Evolutionary conservation across 2,329 filamentous ascomycete genomes (phyloP).

Genomic region (Ascochyta rabiei): DNA sequence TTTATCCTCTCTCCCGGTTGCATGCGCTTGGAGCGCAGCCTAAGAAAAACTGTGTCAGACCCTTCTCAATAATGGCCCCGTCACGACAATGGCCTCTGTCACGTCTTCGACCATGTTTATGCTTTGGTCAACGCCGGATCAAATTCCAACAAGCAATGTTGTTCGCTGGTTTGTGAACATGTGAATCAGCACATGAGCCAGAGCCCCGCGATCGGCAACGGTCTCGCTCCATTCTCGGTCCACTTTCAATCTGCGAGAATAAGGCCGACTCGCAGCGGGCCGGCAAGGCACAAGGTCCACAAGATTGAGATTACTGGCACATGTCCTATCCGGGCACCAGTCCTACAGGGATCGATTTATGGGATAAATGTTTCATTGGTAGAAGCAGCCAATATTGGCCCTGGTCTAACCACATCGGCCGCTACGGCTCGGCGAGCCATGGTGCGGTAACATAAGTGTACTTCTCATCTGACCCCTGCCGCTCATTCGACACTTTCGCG

Average conservation of each 20-base stretch:
- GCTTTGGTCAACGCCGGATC: background rate
- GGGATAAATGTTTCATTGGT: background rate
- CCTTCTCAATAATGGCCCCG: background rate
- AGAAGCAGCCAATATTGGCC: background rate
- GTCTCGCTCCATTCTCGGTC: background rate
- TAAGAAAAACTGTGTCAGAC: background rate
- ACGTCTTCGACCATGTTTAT: background rate
- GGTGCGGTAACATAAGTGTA: background rate
- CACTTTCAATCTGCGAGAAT: slow-evolving; percentile 6
- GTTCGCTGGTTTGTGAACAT: background rate
- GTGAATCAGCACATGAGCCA: background rate
- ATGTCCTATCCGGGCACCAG: background rate
- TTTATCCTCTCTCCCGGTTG: background rate
- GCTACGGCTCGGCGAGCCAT: slow-evolving; percentile 11
- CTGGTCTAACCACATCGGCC: slow-evolving; percentile 4
- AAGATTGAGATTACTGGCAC: background rate
- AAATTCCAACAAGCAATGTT: background rate
- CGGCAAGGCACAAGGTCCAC: background rate
- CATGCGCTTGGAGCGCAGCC: background rate
- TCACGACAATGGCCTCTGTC: background rate
- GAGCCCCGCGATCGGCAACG: slow-evolving; percentile 4
- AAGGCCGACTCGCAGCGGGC: background rate
- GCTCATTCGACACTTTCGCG: background rate
- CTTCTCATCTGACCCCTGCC: slow-evolving; percentile 2
- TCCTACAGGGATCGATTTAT: background rate